A percentile compares a stretch with the other conserved stretches of the same genome.
Evolutionary conservation across 2,329 filamentous ascomycete genomes (phyloP).

Genomic region (Fusarium sp.): DNA sequence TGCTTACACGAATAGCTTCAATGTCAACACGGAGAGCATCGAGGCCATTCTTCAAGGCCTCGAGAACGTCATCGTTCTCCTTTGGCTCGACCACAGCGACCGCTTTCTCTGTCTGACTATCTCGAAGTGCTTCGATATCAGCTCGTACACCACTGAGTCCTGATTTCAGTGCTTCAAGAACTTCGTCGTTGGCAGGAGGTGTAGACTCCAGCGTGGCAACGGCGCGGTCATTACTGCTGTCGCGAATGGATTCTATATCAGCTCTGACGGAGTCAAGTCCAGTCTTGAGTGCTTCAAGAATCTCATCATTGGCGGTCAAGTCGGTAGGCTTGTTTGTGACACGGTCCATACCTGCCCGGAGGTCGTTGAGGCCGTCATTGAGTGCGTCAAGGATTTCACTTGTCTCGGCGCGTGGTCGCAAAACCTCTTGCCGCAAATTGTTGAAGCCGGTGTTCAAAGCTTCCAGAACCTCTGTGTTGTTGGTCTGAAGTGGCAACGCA

Average conservation of each 20-base stretch:
- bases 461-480: constrained; percentile 74
- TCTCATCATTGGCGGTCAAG: constrained; percentile 86
- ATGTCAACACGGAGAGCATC: constrained; percentile 37
- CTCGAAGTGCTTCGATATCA: constrained; percentile 81
- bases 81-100: constrained; percentile 53
- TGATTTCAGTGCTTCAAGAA: constrained; percentile 85
- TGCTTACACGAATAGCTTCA: constrained; percentile 62
- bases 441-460: constrained; percentile 78
- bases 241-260: constrained; percentile 83
- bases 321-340: constrained; percentile 82
- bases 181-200: constrained; percentile 80
- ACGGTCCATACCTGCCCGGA: constrained; percentile 80
- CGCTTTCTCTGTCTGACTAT: constrained; percentile 58
- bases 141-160: constrained; percentile 78
- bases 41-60: constrained; percentile 58
- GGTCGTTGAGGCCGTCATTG: constrained; percentile 83
- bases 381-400: constrained; percentile 90
- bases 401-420: constrained; percentile 73
- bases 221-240: constrained; percentile 60
- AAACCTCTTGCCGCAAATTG: constrained; percentile 78
- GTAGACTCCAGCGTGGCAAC: constrained; percentile 51
- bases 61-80: constrained; percentile 82
- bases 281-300: constrained; percentile 86
- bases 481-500: constrained; percentile 53
- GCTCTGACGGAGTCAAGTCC: constrained; percentile 78